Base-by-base conservation (phyloP, 257 asterid species). In the Plantago elongata region DNA sequence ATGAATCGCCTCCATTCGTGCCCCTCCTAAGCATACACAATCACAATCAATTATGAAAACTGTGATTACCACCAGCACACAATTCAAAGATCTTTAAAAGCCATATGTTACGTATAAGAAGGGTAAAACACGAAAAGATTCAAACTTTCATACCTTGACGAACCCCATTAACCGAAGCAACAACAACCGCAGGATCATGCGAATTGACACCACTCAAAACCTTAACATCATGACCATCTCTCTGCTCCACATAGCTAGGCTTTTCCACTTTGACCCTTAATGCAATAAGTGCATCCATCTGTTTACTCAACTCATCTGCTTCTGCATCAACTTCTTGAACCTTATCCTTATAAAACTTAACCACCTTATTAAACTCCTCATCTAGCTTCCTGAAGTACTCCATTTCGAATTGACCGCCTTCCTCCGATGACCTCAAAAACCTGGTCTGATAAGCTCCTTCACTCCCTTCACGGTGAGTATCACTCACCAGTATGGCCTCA, bases 211-310 rank as follows among this genome's bases (percentile, higher is more conserved):
- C 5, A 13, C 72, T 9, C 45, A 4, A 55, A 64, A 27, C 51
- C 18, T 62, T 57, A 10, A 8, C 59, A 4, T 30, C 64, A 43
- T 52, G 18, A n/a, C 38, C 12, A 61, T 43, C 46, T 5, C 43
- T 68, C 9, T 71, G 64, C 3, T 54, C 82, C 9, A 63, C 60
- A 45, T 52, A 45, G 11, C 22, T 13, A 6, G 94, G 94, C 34
- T 71, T 70, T 43, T 84, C 85, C 1, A 90, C 91, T 46, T 10
- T 73, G 34, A 85, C 60, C 69, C 94, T 75, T 66, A 90, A 66
- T 62, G 96, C 98, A 65, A 90, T 84, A 2, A 90, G 85, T 13
- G 89, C 91, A 68, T 90, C 94, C 96, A 90, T 90, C 70, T 90
- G 98, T 16, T 72, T 85, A 48, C 68, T 84, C 68, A 90, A 61